Percentiles rank a stretch among this genome's conserved stretches.
These are phyloP conservation scores for Citrullus mucosospermus DNA, from an alignment of 306 rosid genomes.

Conservation along the genomic window DNA sequence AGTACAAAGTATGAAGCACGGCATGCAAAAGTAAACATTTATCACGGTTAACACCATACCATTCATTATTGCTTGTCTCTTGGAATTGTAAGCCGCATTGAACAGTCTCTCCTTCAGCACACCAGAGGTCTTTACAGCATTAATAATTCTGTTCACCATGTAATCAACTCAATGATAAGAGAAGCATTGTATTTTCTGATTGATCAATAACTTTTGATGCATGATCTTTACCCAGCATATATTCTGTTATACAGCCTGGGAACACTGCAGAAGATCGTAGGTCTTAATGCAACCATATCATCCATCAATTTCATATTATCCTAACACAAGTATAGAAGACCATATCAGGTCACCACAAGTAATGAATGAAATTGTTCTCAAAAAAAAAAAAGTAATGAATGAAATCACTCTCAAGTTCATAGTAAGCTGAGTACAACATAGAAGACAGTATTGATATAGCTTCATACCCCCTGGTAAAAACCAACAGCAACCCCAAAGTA, in stretches of 20 bases:
- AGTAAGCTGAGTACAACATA: not conserved
- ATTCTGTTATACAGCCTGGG: constrained; percentile 95
- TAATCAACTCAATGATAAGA: constrained; percentile 17
- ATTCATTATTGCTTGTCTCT: constrained; percentile 70
- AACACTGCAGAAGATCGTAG: constrained; percentile 90
- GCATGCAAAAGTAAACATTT: not conserved
- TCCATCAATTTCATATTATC: constrained; percentile 91
- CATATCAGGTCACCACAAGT: constrained; percentile 14
- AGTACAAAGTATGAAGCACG: not conserved
- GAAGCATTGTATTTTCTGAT: not conserved
- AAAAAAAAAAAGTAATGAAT: not conserved
- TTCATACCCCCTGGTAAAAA: constrained; percentile 91
- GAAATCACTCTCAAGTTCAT: not conserved
- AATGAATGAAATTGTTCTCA: not conserved
- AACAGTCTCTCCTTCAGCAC: constrained; percentile 74
- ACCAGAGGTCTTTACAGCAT: constrained; percentile 89
- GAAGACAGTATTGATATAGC: not conserved
- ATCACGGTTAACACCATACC: constrained; percentile 29
- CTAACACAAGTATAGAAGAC: constrained; percentile 29
- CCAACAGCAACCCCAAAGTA: constrained; percentile 84
- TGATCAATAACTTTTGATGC: not conserved
- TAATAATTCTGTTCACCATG: constrained; percentile 42
- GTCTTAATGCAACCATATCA: constrained; percentile 74
- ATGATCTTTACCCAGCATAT: constrained; percentile 68
- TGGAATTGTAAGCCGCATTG: constrained; percentile 90